Evolutionary conservation across 139 green algal species (phyloP).

Genomic region (Nannochloris sp.): DNA sequence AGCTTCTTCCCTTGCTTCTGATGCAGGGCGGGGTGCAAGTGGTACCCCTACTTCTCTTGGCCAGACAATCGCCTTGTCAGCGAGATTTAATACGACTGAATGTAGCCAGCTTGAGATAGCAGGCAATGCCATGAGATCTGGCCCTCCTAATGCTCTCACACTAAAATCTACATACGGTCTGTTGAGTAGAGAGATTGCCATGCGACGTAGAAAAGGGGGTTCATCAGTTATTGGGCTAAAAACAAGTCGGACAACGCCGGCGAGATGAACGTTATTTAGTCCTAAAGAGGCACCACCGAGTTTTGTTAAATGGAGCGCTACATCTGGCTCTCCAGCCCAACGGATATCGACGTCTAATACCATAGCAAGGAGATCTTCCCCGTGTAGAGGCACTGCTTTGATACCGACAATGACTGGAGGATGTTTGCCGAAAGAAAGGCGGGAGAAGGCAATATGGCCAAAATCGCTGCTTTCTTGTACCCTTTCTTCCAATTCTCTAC

Average conservation of each 20-base stretch:
- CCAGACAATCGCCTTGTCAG: constrained; percentile 3
- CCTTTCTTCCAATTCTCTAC: constrained; percentile 27
- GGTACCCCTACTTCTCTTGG: not conserved
- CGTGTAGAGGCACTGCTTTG: constrained; percentile 17
- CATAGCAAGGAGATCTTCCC: constrained; percentile 17
- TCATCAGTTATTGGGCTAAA: constrained; percentile 30
- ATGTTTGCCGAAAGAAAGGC: constrained; percentile 14
- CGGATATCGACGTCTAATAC: constrained; percentile 24
- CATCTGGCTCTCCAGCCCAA: constrained; percentile 30
- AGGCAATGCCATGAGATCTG: constrained; percentile 31
- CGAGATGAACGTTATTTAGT: constrained; percentile 14
- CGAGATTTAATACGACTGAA: constrained; percentile 11
- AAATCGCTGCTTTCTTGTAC: constrained; percentile 14
- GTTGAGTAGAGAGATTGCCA: constrained; percentile 19
- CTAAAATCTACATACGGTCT: constrained; percentile 31
- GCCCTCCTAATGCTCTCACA: constrained; percentile 23
- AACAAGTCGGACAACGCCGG: constrained; percentile 19
- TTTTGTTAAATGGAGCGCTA: constrained; percentile 22
- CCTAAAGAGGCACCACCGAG: constrained; percentile 6
- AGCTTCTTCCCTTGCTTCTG: not conserved
- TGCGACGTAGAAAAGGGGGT: constrained; percentile 27
- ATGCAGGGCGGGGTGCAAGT: not conserved
- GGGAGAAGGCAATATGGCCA: constrained; percentile 14
- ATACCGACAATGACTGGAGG: constrained; percentile 9
- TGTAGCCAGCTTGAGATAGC: constrained; percentile 25